Percentiles rank a stretch among this genome's conserved stretches.
phyloP scores from a whole-genome alignment of 2,329 filamentous ascomycete species.

The Sordariomycetes sp. region DNA sequence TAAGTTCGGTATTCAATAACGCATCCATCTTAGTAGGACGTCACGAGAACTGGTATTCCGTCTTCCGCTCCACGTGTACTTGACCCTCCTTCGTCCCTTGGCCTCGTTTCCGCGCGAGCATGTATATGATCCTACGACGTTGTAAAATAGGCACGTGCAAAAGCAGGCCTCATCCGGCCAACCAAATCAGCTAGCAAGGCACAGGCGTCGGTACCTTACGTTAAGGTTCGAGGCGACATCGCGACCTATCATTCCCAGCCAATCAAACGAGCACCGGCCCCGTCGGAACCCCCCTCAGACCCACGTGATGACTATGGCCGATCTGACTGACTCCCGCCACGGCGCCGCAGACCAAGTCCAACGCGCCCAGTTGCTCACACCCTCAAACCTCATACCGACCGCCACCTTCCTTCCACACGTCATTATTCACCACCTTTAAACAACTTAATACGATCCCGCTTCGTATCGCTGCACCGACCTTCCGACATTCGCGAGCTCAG shows the following conservation, averaged over 20 bases:
- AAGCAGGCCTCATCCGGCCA: too few relatives aligned
- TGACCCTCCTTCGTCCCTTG: too few relatives aligned
- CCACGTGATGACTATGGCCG: slow-evolving; percentile 1
- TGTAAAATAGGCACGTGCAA: too few relatives aligned
- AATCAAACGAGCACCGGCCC: neutral
- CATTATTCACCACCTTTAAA: neutral
- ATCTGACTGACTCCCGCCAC: neutral
- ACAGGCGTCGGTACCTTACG: neutral
- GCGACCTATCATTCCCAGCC: neutral
- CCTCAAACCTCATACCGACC: too few relatives aligned
- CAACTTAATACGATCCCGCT: neutral
- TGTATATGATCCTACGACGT: too few relatives aligned
- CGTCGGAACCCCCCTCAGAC: neutral
- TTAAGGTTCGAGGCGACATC: neutral
- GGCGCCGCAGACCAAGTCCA: neutral
- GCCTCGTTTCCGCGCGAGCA: too few relatives aligned
- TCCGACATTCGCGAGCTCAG: neutral
- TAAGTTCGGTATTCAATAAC: too few relatives aligned
- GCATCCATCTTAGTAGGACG: too few relatives aligned
- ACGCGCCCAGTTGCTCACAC: neutral
- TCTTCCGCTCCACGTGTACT: too few relatives aligned
- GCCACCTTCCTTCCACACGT: neutral
- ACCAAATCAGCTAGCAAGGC: neutral
- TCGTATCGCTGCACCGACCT: neutral
- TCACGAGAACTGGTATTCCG: too few relatives aligned